A percentile compares a stretch with the other conserved stretches of the same genome.
phyloP scores from a whole-genome alignment of 805 yeast species.

The Metschnikowia noctiluminum region DNA sequence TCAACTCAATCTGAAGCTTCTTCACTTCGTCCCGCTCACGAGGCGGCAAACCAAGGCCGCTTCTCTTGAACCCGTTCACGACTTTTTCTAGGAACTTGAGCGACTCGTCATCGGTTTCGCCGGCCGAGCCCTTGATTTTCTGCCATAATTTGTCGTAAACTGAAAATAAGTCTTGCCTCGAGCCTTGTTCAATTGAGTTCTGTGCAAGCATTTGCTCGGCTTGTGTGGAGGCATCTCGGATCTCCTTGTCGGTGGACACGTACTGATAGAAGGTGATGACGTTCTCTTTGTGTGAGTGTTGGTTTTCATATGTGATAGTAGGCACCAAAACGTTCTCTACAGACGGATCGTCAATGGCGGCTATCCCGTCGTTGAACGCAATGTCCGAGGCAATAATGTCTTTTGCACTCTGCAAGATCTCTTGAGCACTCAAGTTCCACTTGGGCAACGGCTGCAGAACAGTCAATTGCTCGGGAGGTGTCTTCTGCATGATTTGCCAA shows the following conservation, averaged over 20 bases:
- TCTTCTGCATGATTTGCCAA: no score
- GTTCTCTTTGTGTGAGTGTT: constrained; percentile 41
- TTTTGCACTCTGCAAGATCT: neutral
- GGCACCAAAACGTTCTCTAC: constrained; percentile 56
- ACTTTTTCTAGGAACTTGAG: constrained; percentile 55
- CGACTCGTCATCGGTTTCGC: constrained; percentile 46
- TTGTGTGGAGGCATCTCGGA: constrained; percentile 67
- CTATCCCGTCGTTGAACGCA: constrained; percentile 51
- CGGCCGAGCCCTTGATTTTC: constrained; percentile 21
- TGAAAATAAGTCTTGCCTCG: constrained; percentile 62
- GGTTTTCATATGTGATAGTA: constrained; percentile 50
- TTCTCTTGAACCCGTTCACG: constrained; percentile 55
- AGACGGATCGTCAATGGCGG: constrained; percentile 46
- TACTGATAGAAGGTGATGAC: constrained; percentile 68
- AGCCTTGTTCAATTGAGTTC: constrained; percentile 57
- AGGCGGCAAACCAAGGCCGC: constrained; percentile 62
- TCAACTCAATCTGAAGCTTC: constrained; percentile 55
- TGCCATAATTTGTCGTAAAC: constrained; percentile 54
- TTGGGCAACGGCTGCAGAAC: no score
- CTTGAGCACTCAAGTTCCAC: neutral
- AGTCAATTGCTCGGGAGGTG: no score
- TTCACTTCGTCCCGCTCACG: constrained; percentile 56
- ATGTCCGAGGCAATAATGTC: constrained; percentile 32
- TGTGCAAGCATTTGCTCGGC: constrained; percentile 59
- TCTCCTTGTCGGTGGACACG: constrained; percentile 59